A percentile compares a stretch with the other conserved stretches of the same genome.
Conservation (phyloP, 73 alveolate species). For the Blepharisma stoltei region DNA sequence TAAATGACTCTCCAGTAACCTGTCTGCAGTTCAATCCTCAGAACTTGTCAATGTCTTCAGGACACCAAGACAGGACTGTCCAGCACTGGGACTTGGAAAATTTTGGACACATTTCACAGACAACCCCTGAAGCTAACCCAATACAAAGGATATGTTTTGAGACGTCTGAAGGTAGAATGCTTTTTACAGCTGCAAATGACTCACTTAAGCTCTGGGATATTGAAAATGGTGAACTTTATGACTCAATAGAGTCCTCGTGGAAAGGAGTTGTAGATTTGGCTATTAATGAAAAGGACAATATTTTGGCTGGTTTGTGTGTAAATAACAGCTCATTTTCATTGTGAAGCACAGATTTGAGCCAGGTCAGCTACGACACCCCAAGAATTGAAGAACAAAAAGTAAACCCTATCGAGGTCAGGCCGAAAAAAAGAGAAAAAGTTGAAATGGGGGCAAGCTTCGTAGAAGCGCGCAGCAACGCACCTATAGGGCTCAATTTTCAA, state of each 20-base stretch:
- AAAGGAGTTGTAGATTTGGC: constrained; percentile 2
- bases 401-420: not conserved
- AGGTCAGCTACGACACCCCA: not conserved
- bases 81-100: constrained; percentile 63
- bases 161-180: not conserved
- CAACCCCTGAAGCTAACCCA: constrained; percentile 39
- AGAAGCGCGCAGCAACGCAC: not conserved
- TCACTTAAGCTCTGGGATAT: constrained; percentile 21
- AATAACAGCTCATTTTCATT: not conserved
- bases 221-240: not conserved
- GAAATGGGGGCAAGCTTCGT: not conserved
- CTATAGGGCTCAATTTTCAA: not conserved
- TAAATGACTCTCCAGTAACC: constrained; percentile 39
- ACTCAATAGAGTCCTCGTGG: not conserved
- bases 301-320: not conserved
- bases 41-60: constrained; percentile 50
- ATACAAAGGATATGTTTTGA: constrained; percentile 24
- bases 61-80: constrained; percentile 59
- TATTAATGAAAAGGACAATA: not conserved
- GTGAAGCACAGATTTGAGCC: not conserved
- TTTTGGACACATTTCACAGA: constrained; percentile 31
- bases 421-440: not conserved
- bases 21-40: constrained; percentile 61
- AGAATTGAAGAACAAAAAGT: not conserved
- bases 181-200: constrained; percentile 30